Evolutionary conservation across 176 grass and related monocot genomes (phyloP), one percentile per base, ranked within the genome.

Genomic region (Rhynchospora breviuscula): DNA sequence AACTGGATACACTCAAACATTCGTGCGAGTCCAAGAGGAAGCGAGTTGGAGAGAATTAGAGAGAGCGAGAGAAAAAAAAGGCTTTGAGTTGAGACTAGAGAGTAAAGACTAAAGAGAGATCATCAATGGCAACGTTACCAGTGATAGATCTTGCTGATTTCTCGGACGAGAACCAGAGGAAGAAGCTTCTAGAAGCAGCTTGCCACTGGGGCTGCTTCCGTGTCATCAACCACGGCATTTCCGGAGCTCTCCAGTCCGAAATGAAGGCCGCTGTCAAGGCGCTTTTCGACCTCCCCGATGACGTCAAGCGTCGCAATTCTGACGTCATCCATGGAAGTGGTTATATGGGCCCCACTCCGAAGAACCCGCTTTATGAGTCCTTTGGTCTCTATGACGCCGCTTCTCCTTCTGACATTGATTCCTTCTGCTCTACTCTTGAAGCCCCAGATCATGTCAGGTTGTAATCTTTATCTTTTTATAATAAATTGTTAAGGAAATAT

Each of bases 221-320:
- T 15, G 85, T 90, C 63, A 54, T 78, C 46, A 88, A 90, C 59
- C 91, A 97, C 80, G 72, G 89, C 78, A 85, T 90, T 64, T 80
- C 89, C 44, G 21, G 3, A 48, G 40, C 0, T 65, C 94, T 97
- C 79, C 89, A 93, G 91, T 81, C 80, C 53, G 79, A 79, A 11
- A 97, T 97, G 93, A 97, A 97, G 89, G 90, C 81, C 63, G 89
- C 89, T 61, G 68, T 93, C 48, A 86, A 89, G 58, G 74, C 87
- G 76, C 93, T 97, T 49, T 93, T 93, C 89, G 85, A 93, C 68
- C 89, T 97, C 76, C 91, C 93, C 63, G 89, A 86, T 86, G 81
- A 96, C 21, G 83, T 91, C 89, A 96, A 93, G 87, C 85, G 80
- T 69, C 90, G 89, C 21, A 96, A 93, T 76, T 14, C 73, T 52